phyloP scores from a whole-genome alignment of 164 flowering plant species.

The Pachysandra terminalis region DNA sequence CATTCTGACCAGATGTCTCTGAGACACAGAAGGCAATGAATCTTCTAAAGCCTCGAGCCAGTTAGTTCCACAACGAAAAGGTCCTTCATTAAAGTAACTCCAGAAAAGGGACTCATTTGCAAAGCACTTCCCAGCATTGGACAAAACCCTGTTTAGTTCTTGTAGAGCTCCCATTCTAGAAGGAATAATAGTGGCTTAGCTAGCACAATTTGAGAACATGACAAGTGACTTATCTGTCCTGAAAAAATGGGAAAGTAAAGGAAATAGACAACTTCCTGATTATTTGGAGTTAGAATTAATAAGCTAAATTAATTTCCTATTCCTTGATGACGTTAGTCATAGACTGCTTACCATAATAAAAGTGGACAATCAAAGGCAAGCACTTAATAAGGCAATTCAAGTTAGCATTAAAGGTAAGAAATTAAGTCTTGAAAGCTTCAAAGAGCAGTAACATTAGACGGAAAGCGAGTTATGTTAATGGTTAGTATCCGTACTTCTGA shows the following conservation, averaged over 20 bases:
- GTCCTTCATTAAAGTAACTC: not conserved
- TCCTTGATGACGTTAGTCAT: slow-evolving; percentile 44
- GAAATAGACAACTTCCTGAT: slow-evolving; percentile 5
- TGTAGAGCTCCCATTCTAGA: slow-evolving; percentile 5
- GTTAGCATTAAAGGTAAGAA: slow-evolving; percentile 51
- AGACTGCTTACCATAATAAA: slow-evolving; percentile 36
- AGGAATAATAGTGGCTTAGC: not conserved
- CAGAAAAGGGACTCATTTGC: too few relatives aligned
- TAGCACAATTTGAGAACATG: slow-evolving; percentile 3
- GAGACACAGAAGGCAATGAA: not conserved
- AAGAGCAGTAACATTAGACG: slow-evolving; percentile 59
- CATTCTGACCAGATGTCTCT: not conserved
- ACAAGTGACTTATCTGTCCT: not conserved
- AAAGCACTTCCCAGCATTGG: slow-evolving; percentile 3
- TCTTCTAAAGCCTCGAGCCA: not conserved
- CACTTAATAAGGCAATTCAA: slow-evolving; percentile 30
- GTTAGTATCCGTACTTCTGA: slow-evolving; percentile 99
- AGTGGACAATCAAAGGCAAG: slow-evolving; percentile 24
- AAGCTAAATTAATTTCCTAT: slow-evolving; percentile 18
- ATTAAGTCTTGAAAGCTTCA: slow-evolving; percentile 50
- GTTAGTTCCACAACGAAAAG: not conserved
- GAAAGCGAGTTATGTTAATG: slow-evolving; percentile 84
- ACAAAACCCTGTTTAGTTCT: slow-evolving; percentile 1
- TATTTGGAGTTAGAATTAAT: slow-evolving; percentile 1
- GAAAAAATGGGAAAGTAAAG: not conserved